phyloP scores from a whole-genome alignment of 202 grass and related monocot genomes.

The Elaeis oleifera region DNA sequence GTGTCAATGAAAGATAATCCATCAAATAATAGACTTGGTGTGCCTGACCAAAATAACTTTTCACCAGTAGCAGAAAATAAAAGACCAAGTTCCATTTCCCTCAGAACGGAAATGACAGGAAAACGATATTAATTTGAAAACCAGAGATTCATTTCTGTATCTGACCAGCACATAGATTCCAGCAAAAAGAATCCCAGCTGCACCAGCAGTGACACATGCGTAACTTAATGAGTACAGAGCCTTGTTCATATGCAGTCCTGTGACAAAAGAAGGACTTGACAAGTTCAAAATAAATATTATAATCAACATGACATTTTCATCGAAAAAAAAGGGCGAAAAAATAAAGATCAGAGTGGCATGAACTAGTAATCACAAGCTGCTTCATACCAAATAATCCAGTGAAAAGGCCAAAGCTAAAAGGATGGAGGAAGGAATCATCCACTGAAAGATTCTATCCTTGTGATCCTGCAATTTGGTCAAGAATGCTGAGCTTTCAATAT shows the following conservation, averaged over 20 bases:
- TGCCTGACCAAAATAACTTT: too few relatives aligned
- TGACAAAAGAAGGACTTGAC: not conserved
- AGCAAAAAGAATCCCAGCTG: conserved; percentile 62
- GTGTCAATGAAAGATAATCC: too few relatives aligned
- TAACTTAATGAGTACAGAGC: conserved; percentile 77
- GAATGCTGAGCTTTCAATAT: conserved; percentile 4
- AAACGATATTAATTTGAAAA: too few relatives aligned
- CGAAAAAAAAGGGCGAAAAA: too few relatives aligned
- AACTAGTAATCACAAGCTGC: not conserved
- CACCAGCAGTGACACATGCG: conserved; percentile 56
- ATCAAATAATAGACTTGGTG: too few relatives aligned
- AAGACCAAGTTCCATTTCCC: too few relatives aligned
- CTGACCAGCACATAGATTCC: conserved; percentile 73
- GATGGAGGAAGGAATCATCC: conserved; percentile 47
- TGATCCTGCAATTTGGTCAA: conserved; percentile 42
- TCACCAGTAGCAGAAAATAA: too few relatives aligned
- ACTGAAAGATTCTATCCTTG: conserved; percentile 35
- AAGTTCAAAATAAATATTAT: too few relatives aligned
- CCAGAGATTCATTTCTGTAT: not conserved
- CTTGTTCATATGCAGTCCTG: conserved; percentile 61
- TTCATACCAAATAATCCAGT: conserved; percentile 51
- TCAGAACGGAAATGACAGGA: too few relatives aligned
- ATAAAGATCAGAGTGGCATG: too few relatives aligned
- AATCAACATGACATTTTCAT: too few relatives aligned
- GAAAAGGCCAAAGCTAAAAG: conserved; percentile 42